Percentiles rank a stretch among this genome's conserved stretches.
These are phyloP conservation scores for Pythium folliculosum DNA, from an alignment of 352 stramenopile species.

Conservation along the genomic window DNA sequence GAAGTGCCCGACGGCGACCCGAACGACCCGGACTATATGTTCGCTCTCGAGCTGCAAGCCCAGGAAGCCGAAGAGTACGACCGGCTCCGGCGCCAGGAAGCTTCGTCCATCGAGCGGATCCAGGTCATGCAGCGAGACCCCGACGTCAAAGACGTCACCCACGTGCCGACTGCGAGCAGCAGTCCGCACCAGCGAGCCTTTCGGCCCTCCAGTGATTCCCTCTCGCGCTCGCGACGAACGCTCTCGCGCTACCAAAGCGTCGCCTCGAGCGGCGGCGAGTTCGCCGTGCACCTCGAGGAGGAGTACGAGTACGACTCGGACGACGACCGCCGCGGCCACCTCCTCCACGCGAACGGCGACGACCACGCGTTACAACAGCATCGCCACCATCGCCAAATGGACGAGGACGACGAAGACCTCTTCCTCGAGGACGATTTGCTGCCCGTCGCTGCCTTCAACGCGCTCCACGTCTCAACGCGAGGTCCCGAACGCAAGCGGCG, in stretches of 20 bases:
- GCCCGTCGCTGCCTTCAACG: conserved; percentile 24
- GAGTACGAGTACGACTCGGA: conserved; percentile 29
- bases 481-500: conserved; percentile 22
- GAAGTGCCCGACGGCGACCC: conserved; percentile 28
- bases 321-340: conserved; percentile 7
- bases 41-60: conserved; percentile 68
- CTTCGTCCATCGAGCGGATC: conserved; percentile 67
- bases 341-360: conserved; percentile 15
- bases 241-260: conserved; percentile 18
- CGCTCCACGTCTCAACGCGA: conserved; percentile 27
- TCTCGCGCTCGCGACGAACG: conserved; percentile 13
- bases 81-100: conserved; percentile 64
- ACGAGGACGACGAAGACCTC: conserved; percentile 25
- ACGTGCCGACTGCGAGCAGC: neutral
- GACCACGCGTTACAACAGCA: neutral
- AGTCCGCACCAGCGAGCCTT: conserved; percentile 9
- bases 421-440: conserved; percentile 28
- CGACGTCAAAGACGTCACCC: conserved; percentile 11
- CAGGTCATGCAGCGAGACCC: conserved; percentile 58
- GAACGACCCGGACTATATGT: conserved; percentile 72
- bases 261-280: conserved; percentile 17
- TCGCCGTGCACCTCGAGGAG: conserved; percentile 29
- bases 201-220: conserved; percentile 2
- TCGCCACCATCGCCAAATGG: neutral
- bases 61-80: conserved; percentile 79